Evolutionary conservation across 352 stramenopile genomes (phyloP).

Genomic region (Globisporangium splendens): DNA sequence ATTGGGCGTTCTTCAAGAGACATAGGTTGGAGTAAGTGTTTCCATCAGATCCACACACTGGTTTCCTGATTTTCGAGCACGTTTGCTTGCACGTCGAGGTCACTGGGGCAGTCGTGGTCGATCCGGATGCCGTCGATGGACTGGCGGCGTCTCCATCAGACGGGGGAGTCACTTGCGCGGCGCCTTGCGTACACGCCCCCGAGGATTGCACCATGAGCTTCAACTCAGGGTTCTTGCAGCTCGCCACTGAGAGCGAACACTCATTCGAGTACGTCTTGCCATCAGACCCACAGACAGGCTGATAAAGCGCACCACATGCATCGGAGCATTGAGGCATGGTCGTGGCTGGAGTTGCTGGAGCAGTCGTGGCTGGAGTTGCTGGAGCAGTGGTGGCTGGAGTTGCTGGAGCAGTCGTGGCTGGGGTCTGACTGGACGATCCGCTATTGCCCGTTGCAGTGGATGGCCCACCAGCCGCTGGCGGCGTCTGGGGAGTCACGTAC

Average conservation of each 20-base stretch:
- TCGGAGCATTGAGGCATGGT: neutral
- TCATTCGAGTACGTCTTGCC: slow-evolving; percentile 25
- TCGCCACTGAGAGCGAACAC: slow-evolving; percentile 3
- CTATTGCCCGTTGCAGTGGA: no score
- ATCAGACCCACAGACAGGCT: slow-evolving; percentile 27
- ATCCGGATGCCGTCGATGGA: no score
- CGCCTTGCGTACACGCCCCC: neutral
- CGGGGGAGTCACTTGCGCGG: neutral
- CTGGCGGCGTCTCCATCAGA: neutral
- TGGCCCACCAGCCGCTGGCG: no score
- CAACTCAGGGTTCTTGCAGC: slow-evolving; percentile 4
- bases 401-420: neutral
- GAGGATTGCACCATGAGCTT: neutral
- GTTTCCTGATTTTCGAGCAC: slow-evolving; percentile 7
- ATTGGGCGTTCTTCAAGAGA: slow-evolving; percentile 21
- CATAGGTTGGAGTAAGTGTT: slow-evolving; percentile 23
- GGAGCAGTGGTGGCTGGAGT: neutral
- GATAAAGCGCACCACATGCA: neutral
- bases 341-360: neutral
- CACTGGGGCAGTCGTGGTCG: neutral
- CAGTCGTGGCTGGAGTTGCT: neutral
- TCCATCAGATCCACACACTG: slow-evolving; percentile 13
- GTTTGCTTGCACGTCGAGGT: slow-evolving; percentile 5
- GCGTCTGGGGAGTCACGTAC: no score
- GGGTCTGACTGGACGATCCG: no score